phyloP scores from a whole-genome alignment of 345 rosid species.

The Salix udensis region DNA sequence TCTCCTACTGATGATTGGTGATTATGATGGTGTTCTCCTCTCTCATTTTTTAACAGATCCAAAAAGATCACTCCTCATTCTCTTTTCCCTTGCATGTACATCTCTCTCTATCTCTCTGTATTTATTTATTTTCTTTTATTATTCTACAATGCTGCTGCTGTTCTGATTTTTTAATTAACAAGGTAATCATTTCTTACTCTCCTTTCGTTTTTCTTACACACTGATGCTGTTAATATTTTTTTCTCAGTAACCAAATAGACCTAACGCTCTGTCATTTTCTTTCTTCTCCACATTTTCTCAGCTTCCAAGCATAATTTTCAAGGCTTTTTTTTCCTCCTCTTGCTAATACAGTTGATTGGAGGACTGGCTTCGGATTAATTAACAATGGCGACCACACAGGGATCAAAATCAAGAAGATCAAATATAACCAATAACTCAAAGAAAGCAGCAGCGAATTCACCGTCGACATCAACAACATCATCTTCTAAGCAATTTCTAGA shows the following conservation, averaged over 20 bases:
- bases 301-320: background rate
- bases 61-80: background rate
- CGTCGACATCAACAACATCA: slow-evolving; percentile 83
- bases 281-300: background rate
- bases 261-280: background rate
- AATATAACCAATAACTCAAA: slow-evolving; percentile 35
- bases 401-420: slow-evolving; percentile 54
- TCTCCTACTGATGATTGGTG: background rate
- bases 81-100: slow-evolving; percentile 5
- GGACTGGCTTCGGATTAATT: background rate
- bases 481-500: slow-evolving; percentile 78
- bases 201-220: background rate
- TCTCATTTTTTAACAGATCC: background rate
- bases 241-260: background rate
- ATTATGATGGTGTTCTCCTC: slow-evolving; percentile 13
- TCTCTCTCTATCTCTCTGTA: background rate
- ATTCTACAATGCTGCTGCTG: background rate
- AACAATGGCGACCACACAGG: slow-evolving; percentile 69
- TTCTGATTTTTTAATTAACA: background rate
- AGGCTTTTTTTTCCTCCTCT: background rate
- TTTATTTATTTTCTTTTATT: background rate
- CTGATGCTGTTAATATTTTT: background rate
- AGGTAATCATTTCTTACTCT: background rate
- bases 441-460: slow-evolving; percentile 54
- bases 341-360: background rate